Evolutionary conservation across 768 basidiomycete species (phyloP).

Genomic region (Cystobasidiopsis lactophilus): DNA sequence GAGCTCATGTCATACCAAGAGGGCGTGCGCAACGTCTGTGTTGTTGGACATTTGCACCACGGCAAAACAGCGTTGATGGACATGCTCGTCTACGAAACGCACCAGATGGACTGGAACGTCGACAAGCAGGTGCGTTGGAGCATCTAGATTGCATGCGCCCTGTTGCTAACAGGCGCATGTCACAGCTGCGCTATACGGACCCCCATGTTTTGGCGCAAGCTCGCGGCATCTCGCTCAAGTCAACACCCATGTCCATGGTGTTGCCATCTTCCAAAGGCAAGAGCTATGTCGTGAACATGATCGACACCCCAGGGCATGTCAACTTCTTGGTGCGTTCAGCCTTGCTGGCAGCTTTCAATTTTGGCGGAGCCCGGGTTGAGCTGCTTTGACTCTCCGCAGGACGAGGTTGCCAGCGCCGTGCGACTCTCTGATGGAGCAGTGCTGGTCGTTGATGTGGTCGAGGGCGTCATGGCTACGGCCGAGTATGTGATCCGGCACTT

Average conservation of each 20-base stretch:
- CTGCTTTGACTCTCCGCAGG: slow-evolving; percentile 27
- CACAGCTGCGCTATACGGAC: slow-evolving; percentile 80
- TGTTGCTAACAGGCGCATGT: background rate
- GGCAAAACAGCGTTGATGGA: slow-evolving; percentile 94
- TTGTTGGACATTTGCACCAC: slow-evolving; percentile 91
- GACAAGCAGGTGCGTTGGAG: slow-evolving; percentile 44
- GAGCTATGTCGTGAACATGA: slow-evolving; percentile 74
- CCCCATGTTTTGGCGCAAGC: slow-evolving; percentile 73
- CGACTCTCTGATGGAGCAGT: slow-evolving; percentile 76
- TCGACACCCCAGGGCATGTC: slow-evolving; percentile 95
- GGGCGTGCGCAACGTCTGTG: slow-evolving; percentile 85
- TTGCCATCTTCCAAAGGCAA: slow-evolving; percentile 67
- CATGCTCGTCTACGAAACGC: slow-evolving; percentile 92
- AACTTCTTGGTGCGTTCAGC: slow-evolving; percentile 43
- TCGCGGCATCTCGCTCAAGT: slow-evolving; percentile 84
- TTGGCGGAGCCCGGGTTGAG: background rate
- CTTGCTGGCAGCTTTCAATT: no score
- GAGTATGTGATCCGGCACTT: slow-evolving; percentile 74
- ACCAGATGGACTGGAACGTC: slow-evolving; percentile 80
- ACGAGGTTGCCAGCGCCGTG: slow-evolving; percentile 75
- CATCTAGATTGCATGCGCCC: background rate
- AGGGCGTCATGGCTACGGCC: slow-evolving; percentile 91
- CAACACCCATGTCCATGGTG: slow-evolving; percentile 84
- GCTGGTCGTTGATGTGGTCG: slow-evolving; percentile 91
- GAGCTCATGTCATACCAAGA: slow-evolving; percentile 78